Percentiles rank a stretch among this genome's conserved stretches.
Conservation (phyloP, 129 eudicot genomes). For the Flaveria robusta region DNA sequence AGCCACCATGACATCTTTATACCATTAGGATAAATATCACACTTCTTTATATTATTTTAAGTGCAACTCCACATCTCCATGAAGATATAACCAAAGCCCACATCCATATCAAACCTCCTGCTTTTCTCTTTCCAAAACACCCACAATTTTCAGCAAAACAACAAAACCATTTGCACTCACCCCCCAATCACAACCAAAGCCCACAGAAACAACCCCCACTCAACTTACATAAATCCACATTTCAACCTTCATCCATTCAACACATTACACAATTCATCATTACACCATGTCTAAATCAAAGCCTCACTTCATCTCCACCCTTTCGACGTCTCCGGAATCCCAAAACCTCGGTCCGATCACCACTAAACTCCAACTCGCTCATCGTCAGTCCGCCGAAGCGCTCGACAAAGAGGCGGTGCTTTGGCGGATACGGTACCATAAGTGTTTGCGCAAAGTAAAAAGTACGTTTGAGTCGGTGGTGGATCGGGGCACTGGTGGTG, state of each 20-base stretch:
- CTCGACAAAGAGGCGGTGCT: conserved; percentile 27
- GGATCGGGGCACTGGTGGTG: neutral
- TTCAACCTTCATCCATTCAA: neutral
- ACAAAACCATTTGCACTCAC: conserved; percentile 30
- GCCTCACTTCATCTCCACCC: neutral
- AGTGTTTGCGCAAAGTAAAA: conserved; percentile 25
- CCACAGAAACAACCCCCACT: conserved; percentile 24
- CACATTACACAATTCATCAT: neutral
- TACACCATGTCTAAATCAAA: conserved; percentile 4
- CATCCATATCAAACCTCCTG: neutral
- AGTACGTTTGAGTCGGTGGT: conserved; percentile 20
- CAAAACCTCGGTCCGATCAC: conserved; percentile 14
- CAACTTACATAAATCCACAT: neutral
- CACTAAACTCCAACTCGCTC: conserved; percentile 28
- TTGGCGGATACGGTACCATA: conserved; percentile 36
- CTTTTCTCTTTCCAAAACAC: neutral
- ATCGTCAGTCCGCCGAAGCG: neutral
- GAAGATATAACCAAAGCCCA: conserved; percentile 23
- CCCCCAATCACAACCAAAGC: conserved; percentile 16
- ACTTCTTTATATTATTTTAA: neutral
- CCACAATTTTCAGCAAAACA: conserved; percentile 14
- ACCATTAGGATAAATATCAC: too few species aligned
- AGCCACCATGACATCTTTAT: too few species aligned
- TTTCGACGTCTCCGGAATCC: neutral
- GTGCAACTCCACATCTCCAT: neutral